Evolutionary conservation across 108 stramenopile genomes (phyloP), one percentile per base, ranked within the genome.

Genomic region (Aurantiochytrium sp.): DNA sequence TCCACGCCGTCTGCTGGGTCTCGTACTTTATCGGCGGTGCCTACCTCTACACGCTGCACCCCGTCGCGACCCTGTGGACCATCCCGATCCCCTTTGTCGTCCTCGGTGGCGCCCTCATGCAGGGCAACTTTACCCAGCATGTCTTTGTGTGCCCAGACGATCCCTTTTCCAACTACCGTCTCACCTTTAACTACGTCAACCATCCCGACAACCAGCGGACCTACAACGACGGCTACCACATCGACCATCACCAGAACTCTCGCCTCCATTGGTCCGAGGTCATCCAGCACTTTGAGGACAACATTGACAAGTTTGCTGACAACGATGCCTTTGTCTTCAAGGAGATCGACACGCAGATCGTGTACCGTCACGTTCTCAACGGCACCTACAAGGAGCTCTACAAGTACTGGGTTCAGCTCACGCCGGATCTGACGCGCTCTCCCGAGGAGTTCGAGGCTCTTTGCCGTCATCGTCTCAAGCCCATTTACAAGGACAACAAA

Each of bases 171-270:
- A 87, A 87, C 87, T 87, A 87, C 87, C n/a, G 58, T 16, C 58
- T 87, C 57, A 58, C 87, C 53, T 87, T 58, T 55, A 87, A 87
- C 87, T 87, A 57, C 58, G 35, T 87, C 53, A 58, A 58, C 58
- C 23, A 25, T 25, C 87, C 87, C n/a, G 87, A 87, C 25, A 87
- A 87, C 87, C 53, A 57, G 25, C n/a, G n/a, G 57, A 87, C 87
- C 87, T 87, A 57, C 5, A 87, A 87, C 58, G 87, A 87, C 43
- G 87, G 87, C 16, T 87, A 87, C 87, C 87, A 87, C 58, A 58
- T 87, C 58, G 35, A 42, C 43, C 87, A 87, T 4, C 87, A 87
- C 58, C 28, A 18, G 2, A 25, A 57, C 4, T 55, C 87, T 16
- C 53, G 53, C 23, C 87, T 87, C 19, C 87, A 87, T 57, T 87